Evolutionary conservation across 148 eudicot genomes (phyloP).

Genomic region (Rhododendron williamsianum): DNA sequence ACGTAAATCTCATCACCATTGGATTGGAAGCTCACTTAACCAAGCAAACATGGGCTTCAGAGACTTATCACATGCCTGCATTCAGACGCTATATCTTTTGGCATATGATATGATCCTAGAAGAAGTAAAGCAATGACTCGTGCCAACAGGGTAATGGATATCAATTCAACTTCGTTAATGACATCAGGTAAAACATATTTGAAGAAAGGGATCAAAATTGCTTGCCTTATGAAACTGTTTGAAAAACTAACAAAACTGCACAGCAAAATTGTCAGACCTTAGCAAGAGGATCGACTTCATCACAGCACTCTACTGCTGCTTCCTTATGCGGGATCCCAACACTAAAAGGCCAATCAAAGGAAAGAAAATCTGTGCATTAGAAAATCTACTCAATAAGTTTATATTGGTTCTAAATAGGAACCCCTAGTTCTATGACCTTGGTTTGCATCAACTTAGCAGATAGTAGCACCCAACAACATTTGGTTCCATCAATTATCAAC

Average conservation of each 20-base stretch:
- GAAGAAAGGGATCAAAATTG: not conserved
- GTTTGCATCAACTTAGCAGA: not conserved
- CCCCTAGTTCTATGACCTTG: not conserved
- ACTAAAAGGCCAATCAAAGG: slow-evolving; percentile 21
- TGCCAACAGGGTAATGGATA: not conserved
- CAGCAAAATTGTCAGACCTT: slow-evolving; percentile 23
- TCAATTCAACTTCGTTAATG: not conserved
- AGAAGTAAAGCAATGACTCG: not conserved
- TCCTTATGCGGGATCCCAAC: slow-evolving; percentile 49
- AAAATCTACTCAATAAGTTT: not conserved
- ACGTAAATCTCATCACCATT: not conserved
- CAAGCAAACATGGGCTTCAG: not conserved
- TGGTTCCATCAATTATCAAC: not conserved
- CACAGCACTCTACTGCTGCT: slow-evolving; percentile 40
- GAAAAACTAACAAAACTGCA: not conserved
- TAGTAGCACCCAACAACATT: not conserved
- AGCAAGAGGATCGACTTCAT: slow-evolving; percentile 51
- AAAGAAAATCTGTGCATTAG: slow-evolving; percentile 12
- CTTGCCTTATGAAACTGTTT: not conserved
- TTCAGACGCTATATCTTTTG: not conserved
- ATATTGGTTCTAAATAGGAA: not conserved
- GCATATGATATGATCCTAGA: not conserved
- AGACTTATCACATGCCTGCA: not conserved
- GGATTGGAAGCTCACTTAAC: not conserved
- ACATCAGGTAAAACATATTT: not conserved